phyloP scores from a whole-genome alignment of 164 flowering plant genomes.

The Pachysandra terminalis region DNA sequence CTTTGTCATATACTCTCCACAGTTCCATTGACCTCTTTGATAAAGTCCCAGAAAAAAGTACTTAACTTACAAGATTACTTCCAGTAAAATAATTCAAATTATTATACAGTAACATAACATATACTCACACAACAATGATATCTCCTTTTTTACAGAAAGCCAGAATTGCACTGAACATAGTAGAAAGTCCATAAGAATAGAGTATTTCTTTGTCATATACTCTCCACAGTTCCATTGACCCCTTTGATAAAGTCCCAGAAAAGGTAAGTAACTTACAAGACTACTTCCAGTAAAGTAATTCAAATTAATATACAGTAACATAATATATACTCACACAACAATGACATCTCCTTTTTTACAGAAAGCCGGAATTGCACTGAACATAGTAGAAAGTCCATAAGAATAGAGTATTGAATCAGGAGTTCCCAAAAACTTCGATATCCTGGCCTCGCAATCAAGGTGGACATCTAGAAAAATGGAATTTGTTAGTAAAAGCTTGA shows the following conservation, averaged over 20 bases:
- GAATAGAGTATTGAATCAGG: conserved; percentile 95
- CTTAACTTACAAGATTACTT: background rate
- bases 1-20: too few relatives aligned
- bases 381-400: conserved; percentile 95
- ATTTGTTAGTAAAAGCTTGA: conserved; percentile 6
- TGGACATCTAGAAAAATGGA: conserved; percentile 67
- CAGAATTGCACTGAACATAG: conserved; percentile 96
- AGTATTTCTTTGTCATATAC: conserved; percentile 17
- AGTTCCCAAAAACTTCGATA: conserved; percentile 91
- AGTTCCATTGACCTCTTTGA: too few relatives aligned
- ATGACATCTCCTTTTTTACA: conserved; percentile 92
- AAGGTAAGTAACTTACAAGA: too few relatives aligned
- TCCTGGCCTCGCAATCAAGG: conserved; percentile 95
- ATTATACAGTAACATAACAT: conserved; percentile 1
- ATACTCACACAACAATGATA: conserved; percentile 86
- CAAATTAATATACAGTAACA: background rate
- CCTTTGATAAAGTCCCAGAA: too few relatives aligned
- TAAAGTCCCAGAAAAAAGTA: too few relatives aligned
- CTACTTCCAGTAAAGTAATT: background rate
- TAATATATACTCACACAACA: conserved; percentile 68
- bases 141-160: conserved; percentile 95
- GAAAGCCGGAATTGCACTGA: conserved; percentile 96
- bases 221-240: too few relatives aligned
- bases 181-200: conserved; percentile 94
- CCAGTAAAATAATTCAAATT: background rate